phyloP scores from a whole-genome alignment of 2,329 filamentous ascomycete species.

The Fusarium circinatum region DNA sequence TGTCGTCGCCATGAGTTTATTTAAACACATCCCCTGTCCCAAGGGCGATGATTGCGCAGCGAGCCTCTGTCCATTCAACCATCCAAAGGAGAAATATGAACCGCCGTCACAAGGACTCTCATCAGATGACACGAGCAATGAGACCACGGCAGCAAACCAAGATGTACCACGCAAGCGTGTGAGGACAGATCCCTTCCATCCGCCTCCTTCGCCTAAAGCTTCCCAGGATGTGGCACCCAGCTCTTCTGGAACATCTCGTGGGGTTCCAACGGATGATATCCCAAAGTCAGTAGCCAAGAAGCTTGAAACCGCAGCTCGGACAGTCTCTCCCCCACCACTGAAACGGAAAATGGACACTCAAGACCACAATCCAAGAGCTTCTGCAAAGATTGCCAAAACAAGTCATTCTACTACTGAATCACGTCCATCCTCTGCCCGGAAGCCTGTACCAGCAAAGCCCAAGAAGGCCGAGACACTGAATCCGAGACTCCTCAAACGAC shows the following conservation, averaged over 20 bases:
- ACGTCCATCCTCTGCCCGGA: conserved; percentile 23
- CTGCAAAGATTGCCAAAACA: conserved; percentile 12
- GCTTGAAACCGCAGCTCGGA: conserved; percentile 41
- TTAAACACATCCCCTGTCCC: conserved; percentile 62
- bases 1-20: conserved; percentile 49
- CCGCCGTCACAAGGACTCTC: background rate
- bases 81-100: conserved; percentile 49
- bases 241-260: conserved; percentile 9
- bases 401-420: conserved; percentile 27
- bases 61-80: conserved; percentile 62
- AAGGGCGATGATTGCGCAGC: conserved; percentile 60
- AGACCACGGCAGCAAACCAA: conserved; percentile 34
- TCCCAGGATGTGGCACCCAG: conserved; percentile 9
- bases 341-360: conserved; percentile 38
- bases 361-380: conserved; percentile 2
- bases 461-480: conserved; percentile 67
- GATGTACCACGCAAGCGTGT: conserved; percentile 47
- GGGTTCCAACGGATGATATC: background rate
- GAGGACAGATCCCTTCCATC: conserved; percentile 38
- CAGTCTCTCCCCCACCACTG: conserved; percentile 50
- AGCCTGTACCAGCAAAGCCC: conserved; percentile 25
- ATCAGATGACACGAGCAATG: conserved; percentile 3
- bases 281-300: conserved; percentile 13
- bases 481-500: conserved; percentile 69
- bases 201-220: conserved; percentile 8